A percentile compares a stretch with the other conserved stretches of the same genome.
Evolutionary conservation across 2,329 filamentous ascomycete species (phyloP).

Genomic region (Metarhizium anisopliae): DNA sequence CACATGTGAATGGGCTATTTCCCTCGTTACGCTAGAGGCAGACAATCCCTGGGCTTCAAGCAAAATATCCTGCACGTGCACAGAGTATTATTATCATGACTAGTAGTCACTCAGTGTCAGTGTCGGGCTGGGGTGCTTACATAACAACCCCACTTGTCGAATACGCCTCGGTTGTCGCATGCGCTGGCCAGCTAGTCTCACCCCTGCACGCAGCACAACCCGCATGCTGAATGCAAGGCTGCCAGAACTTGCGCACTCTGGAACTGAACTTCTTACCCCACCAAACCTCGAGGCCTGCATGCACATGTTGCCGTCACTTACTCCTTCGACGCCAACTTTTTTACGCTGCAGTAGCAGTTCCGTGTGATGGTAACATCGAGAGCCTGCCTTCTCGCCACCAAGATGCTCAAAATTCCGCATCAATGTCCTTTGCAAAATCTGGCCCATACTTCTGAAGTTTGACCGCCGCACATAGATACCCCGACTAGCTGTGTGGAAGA

Average conservation of each 20-base stretch:
- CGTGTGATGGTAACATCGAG: neutral
- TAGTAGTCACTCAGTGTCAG: too few relatives aligned
- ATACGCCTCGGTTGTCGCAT: neutral
- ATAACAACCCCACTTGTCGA: neutral
- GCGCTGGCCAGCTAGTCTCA: neutral
- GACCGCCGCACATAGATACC: neutral
- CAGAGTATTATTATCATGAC: too few relatives aligned
- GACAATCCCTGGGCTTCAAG: too few relatives aligned
- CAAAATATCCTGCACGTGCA: too few relatives aligned
- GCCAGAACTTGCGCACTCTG: neutral
- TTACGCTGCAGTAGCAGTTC: neutral
- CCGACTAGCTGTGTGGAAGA: neutral
- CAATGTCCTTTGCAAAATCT: neutral
- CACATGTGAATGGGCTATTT: too few relatives aligned
- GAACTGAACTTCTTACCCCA: neutral
- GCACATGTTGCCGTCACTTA: neutral
- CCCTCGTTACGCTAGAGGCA: too few relatives aligned
- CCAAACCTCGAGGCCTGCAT: neutral
- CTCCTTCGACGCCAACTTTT: neutral
- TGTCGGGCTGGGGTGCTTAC: too few relatives aligned
- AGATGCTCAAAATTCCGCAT: neutral
- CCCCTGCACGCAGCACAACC: neutral
- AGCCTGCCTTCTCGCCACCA: neutral
- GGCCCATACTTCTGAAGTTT: neutral
- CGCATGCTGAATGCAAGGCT: neutral